Evolutionary conservation across 1,139 yeast genomes (phyloP), one percentile per base, ranked within the genome.

Genomic region (Hyphopichia wangnamkhiaoensis): DNA sequence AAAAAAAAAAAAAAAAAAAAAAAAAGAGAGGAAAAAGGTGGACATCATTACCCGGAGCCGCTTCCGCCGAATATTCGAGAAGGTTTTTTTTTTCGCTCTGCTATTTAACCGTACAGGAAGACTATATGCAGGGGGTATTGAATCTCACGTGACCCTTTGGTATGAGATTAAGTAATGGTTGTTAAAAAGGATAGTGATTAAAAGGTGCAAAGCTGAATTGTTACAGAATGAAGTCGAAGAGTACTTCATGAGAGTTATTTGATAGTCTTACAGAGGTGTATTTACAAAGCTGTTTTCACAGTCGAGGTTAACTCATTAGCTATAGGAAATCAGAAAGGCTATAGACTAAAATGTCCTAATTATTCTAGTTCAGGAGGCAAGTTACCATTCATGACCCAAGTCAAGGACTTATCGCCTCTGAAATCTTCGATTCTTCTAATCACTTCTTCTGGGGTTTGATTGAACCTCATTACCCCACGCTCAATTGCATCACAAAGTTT

Each of bases 321-420:
- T n/a, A n/a, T n/a, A n/a, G n/a, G n/a, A n/a, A n/a, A n/a, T 5
- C 12, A 24, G 27, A 5, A 24, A 9, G 13, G 14, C 13, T 24
- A 24, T 9, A 24, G 27, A 7, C 10, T 7, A 21, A 21, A 7
- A 21, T 7, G 10, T 21, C 10, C 8, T 7, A 8, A 5, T 24
- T 16, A 34, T 7, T 46, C 43, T 37, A 71, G 52, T 45, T 71
- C 76, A 3, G 55, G 54, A 3, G 78, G 78, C 16, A 71, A 56
- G 45, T 71, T 67, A 7, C 78, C 78, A 48, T 72, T 72, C 78
- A 72, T 72, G 17, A 72, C 68, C 78, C 78, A 72, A 4, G 78
- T 71, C 41, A 72, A 61, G 26, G 71, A 63, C 52, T 69, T 70
- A 39, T 70, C 74, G 28, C 73, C 75, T 27, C 76, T 50, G 48